Base-by-base conservation (phyloP, 176 grass and related monocot species). In the Phragmites australis region DNA sequence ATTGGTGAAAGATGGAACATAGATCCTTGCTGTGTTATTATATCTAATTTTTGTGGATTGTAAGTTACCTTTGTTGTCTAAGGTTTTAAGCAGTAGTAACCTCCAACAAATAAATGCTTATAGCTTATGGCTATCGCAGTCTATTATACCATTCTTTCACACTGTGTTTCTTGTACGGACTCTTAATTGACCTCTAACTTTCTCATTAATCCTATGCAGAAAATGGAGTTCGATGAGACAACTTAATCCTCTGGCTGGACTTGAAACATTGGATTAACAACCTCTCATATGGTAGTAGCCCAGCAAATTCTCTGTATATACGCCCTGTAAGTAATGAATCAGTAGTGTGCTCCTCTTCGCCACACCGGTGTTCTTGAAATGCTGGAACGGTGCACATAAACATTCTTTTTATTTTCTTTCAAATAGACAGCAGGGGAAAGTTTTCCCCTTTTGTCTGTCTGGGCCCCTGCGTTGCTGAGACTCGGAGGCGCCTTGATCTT, bases 181-280 rank as follows among this genome's bases (percentile, higher is more conserved):
- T 63, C 19, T 41, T 70, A 6, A 62, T 29, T 30, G 29, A 42
- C 53, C 37, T 50, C 12, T 41, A 55, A 13, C 45, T 72, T 70
- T 64, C 6, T 46, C 13, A 1, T 67, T 58, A 7, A 76, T 40
- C 16, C 15, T 81, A 17, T 77, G 47, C 77, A 89, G 87, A 89
- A 85, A 65, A 89, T 89, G 87, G 82, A 85, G 65, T 89, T 89
- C 30, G 66, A 89, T 0, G 87, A 89, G 72, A 85, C 82, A 23
- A 46, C 64, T 23, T 89, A 82, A 81, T 72, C 48, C 6, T 72
- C 44, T 48, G 5, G 45, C 25, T 80, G 68, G 61, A 18, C 15
- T 55, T 6, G 21, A 52, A 58, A 49, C 78, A 26, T 69, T 79
- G 67, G 47, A 80, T 75, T 84, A 59, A 50, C 54, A 23, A 44